Base-by-base conservation (phyloP, 768 basidiomycete genomes). In the Pleurotus sapidus region DNA sequence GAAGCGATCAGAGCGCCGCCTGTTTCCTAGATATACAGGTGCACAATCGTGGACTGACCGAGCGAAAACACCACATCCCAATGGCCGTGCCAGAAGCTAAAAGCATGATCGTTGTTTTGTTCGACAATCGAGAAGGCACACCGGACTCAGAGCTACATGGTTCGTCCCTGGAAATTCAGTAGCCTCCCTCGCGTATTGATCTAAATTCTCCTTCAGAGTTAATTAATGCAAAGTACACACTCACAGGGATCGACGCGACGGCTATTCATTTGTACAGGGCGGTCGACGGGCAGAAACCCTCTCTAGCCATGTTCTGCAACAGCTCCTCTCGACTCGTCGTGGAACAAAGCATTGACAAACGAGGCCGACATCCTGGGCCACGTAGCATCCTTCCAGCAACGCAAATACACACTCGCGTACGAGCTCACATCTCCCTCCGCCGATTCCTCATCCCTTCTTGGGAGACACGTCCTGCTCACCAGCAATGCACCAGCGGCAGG, bases 401-500 rank as follows among this genome's bases (percentile, higher is more conserved):
- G 42, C n/a, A 45, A n/a, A 14, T 43, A 43, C 20, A 43, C 15
- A 7, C 42, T 43, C 2, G 42, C 11, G 6, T 45, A 45, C 20
- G 20, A n/a, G 20, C 42, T 6, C 15, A 45, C 42, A 7, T 0
- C 9, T 17, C 42, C 42, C 20, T 45, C 42, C n/a, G 9, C 42
- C 9, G 30, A 34, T 34, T 12, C 25, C 4, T 0, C 49, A n/a
- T 43, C 58, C 7, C 42, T 63, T 40, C 64, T 62, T 18, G 48
- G 59, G 8, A 57, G 60, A 25, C 59, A 63, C 30, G 8, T 67
- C n/a, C 57, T 69, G 6, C 60, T 68, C 12, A 60, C 61, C n/a
- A 49, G 59, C 17, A 17, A 61, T 6, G 45, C 47, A 24, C 49
- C 61, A 18, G 18, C 56, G 4, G 30, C 45, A 1, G 64, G 67